These are phyloP conservation scores for Brettanomyces anomalus DNA, from an alignment of 805 yeast genomes.

Conservation along the genomic window DNA sequence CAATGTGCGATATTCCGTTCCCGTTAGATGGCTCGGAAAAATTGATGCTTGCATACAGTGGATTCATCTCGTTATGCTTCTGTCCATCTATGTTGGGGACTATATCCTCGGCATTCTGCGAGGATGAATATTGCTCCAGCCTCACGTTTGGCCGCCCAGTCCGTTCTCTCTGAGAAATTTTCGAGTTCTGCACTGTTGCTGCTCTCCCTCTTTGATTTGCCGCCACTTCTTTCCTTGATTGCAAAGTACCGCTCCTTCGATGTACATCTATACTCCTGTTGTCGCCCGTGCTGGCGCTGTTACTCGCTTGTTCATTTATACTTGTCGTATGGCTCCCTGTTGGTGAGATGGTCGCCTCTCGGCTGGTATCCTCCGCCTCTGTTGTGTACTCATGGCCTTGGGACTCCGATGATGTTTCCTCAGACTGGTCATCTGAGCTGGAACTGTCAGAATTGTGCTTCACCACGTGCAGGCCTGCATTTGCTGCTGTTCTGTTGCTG, in stretches of 20 bases:
- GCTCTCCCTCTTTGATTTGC: too few relatives aligned
- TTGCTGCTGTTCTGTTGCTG: constrained; percentile 23
- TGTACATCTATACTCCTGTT: too few relatives aligned
- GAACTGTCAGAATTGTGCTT: too few relatives aligned
- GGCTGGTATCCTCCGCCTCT: background rate
- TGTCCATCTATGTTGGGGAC: background rate
- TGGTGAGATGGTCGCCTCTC: background rate
- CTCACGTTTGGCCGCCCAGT: too few relatives aligned
- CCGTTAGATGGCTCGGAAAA: background rate
- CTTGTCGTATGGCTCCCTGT: background rate
- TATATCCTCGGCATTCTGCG: constrained; percentile 2
- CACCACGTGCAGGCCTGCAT: constrained; percentile 16
- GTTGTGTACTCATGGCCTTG: background rate
- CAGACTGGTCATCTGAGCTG: background rate
- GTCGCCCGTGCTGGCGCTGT: too few relatives aligned
- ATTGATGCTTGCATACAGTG: background rate
- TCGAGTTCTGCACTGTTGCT: too few relatives aligned
- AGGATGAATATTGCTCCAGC: background rate
- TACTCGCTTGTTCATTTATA: too few relatives aligned
- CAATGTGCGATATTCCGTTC: too few relatives aligned
- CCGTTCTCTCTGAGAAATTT: too few relatives aligned
- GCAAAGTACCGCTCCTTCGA: too few relatives aligned
- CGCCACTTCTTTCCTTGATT: too few relatives aligned
- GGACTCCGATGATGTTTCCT: background rate
- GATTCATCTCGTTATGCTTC: background rate